phyloP scores from a whole-genome alignment of 2,329 filamentous ascomycete species.

The Fusarium penzigii region DNA sequence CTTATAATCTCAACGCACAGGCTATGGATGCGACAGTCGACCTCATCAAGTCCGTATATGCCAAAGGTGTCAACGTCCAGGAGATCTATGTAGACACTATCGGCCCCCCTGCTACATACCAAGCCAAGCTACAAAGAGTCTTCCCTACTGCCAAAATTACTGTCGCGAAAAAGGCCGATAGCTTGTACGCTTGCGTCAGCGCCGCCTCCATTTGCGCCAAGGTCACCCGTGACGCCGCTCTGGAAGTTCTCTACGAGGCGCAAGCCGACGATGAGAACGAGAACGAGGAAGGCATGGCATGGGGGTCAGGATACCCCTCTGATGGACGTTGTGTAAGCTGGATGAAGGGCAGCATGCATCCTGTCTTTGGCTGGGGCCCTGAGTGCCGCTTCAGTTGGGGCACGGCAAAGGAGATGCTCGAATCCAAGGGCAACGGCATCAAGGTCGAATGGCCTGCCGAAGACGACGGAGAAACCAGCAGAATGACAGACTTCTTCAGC shows the following conservation, averaged over 20 bases:
- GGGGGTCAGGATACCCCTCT: constrained; percentile 94
- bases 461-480: constrained; percentile 67
- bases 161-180: constrained; percentile 90
- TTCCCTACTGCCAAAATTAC: constrained; percentile 78
- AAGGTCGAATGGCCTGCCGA: constrained; percentile 83
- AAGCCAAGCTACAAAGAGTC: constrained; percentile 77
- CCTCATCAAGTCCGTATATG: constrained; percentile 76
- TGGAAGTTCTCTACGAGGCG: constrained; percentile 73
- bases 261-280: constrained; percentile 33
- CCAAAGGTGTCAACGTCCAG: constrained; percentile 74
- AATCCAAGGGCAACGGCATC: constrained; percentile 66
- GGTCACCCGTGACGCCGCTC: constrained; percentile 86
- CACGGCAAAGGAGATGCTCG: constrained; percentile 90
- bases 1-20: constrained; percentile 94
- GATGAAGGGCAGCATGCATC: constrained; percentile 86
- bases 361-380: constrained; percentile 90
- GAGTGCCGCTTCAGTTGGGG: constrained; percentile 97
- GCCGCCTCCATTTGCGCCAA: constrained; percentile 95
- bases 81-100: constrained; percentile 97
- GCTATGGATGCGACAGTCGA: constrained; percentile 89
- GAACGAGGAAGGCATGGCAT: constrained; percentile 51
- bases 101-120: constrained; percentile 79
- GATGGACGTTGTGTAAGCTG: constrained; percentile 79
- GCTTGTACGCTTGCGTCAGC: constrained; percentile 87
- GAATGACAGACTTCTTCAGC: constrained; percentile 75